Evolutionary conservation across 768 basidiomycete genomes (phyloP).

Genomic region (Podaxis sp.): DNA sequence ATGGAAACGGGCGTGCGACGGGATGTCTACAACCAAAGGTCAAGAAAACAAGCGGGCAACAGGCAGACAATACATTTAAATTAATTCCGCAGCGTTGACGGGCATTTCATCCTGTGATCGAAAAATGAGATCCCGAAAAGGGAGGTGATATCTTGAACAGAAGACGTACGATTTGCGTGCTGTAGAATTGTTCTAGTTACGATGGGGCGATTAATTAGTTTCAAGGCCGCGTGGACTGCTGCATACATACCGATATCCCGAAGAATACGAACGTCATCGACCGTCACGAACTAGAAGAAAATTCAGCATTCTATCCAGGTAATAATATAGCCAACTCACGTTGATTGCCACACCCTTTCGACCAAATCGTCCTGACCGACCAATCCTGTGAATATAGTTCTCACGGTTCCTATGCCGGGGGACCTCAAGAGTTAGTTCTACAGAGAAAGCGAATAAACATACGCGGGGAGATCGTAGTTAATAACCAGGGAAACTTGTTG

Average conservation of each 20-base stretch:
- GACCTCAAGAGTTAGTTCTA: constrained; percentile 2
- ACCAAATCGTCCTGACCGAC: constrained; percentile 98
- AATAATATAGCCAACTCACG: constrained; percentile 43
- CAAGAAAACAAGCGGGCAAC: constrained; percentile 4
- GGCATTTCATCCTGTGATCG: constrained; percentile 91
- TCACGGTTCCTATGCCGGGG: constrained; percentile 72
- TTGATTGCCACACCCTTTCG: constrained; percentile 99
- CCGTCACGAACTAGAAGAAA: constrained; percentile 74
- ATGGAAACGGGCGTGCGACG: background rate
- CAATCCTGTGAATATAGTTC: constrained; percentile 99
- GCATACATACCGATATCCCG: constrained; percentile 84
- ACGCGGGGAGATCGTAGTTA: constrained; percentile 95
- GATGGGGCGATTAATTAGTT: constrained; percentile 14
- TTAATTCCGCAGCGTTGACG: constrained; percentile 95
- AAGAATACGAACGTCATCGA: constrained; percentile 94
- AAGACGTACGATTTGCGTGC: constrained; percentile 82
- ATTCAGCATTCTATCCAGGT: constrained; percentile 16
- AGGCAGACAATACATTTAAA: constrained; percentile 43
- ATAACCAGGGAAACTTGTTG: constrained; percentile 97
- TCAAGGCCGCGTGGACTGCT: constrained; percentile 1
- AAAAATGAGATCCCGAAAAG: constrained; percentile 20
- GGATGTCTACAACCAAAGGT: background rate
- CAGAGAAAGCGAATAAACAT: constrained; percentile 29
- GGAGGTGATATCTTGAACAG: constrained; percentile 13
- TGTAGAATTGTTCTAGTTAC: constrained; percentile 87